A percentile compares a stretch with the other conserved stretches of the same genome.
phyloP scores from a whole-genome alignment of 192 early-diverging fungal genomes.

The Entomortierella chlamydospora region DNA sequence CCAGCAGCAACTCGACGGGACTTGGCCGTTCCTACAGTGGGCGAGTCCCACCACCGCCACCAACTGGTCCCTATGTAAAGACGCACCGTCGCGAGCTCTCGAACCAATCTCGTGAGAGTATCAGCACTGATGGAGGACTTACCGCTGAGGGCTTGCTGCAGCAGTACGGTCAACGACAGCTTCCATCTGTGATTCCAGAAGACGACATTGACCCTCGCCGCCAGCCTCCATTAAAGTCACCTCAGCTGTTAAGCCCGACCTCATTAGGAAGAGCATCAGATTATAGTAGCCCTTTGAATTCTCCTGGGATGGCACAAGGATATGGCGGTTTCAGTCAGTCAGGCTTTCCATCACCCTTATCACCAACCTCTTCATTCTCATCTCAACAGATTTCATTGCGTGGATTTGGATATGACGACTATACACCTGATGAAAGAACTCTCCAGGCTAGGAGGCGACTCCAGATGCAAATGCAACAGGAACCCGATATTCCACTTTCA shows the following conservation, averaged over 20 bases:
- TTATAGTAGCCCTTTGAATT: background rate
- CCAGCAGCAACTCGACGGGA: background rate
- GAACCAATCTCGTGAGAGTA: slow-evolving; percentile 29
- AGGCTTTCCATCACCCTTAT: slow-evolving; percentile 16
- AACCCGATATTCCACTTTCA: background rate
- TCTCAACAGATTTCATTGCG: slow-evolving; percentile 5
- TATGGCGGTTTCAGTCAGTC: background rate
- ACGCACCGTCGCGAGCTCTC: background rate
- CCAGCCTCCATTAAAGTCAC: slow-evolving; percentile 16
- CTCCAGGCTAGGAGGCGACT: slow-evolving; percentile 42
- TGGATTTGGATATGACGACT: slow-evolving; percentile 17
- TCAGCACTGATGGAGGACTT: slow-evolving; percentile 38
- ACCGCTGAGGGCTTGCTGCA: slow-evolving; percentile 25
- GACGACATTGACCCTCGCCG: background rate
- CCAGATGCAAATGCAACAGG: slow-evolving; percentile 36
- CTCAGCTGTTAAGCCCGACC: slow-evolving; percentile 20
- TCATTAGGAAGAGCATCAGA: slow-evolving; percentile 15
- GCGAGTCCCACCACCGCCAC: slow-evolving; percentile 23
- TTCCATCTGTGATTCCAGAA: background rate
- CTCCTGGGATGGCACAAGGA: slow-evolving; percentile 3
- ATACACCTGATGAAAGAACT: slow-evolving; percentile 20
- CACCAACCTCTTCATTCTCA: slow-evolving; percentile 12
- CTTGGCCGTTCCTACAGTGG: background rate
- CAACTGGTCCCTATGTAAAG: background rate
- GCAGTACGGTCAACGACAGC: slow-evolving; percentile 7